phyloP scores from a whole-genome alignment of 78 protist genomes.

The Dictyostelium brefeldianum region DNA sequence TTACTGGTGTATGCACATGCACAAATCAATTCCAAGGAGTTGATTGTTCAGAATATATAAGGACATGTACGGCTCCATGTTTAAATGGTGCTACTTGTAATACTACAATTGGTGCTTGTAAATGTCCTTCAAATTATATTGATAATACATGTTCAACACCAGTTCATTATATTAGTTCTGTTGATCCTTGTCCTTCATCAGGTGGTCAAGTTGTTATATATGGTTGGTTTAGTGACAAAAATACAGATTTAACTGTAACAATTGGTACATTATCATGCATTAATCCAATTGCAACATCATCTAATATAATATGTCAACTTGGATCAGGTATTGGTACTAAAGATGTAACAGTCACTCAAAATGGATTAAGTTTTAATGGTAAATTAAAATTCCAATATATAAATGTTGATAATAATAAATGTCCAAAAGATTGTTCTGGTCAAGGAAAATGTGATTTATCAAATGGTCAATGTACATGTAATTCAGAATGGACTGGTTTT shows the following conservation, averaged over 20 bases:
- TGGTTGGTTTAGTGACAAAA: constrained; percentile 3
- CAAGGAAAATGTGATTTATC: not conserved
- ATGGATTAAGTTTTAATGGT: not conserved
- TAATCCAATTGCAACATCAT: not conserved
- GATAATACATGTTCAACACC: not conserved
- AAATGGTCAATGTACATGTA: not conserved
- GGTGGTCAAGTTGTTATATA: not conserved
- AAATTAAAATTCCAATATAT: not conserved
- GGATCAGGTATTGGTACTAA: not conserved
- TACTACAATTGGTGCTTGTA: not conserved
- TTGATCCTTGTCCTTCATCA: not conserved
- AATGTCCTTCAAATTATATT: not conserved
- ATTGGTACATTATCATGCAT: too few species aligned
- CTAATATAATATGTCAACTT: not conserved
- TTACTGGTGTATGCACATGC: too few species aligned
- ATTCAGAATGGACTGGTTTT: not conserved
- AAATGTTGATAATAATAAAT: not conserved
- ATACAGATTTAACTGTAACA: too few species aligned
- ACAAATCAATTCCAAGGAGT: too few species aligned
- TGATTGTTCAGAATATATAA: too few species aligned
- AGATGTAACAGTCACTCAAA: not conserved
- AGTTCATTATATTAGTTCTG: not conserved
- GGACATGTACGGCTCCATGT: not conserved
- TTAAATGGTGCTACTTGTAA: not conserved
- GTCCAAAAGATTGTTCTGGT: not conserved